phyloP scores from a whole-genome alignment of 1,284 basidiomycete genomes.

The Phellopilus nigrolimitatus region DNA sequence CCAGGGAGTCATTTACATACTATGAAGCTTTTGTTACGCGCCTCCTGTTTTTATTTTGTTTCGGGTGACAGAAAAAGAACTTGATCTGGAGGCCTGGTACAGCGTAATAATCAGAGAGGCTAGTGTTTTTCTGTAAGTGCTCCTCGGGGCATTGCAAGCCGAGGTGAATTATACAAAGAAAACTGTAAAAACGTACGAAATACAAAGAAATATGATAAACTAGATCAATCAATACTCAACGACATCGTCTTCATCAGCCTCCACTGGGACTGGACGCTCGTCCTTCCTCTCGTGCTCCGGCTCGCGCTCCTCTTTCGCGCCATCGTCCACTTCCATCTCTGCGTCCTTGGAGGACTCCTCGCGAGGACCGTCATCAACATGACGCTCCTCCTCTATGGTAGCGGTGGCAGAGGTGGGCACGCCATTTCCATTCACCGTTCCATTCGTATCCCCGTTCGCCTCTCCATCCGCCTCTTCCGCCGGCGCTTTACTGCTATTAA shows the following conservation, averaged over 20 bases:
- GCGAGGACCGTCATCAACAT: not conserved
- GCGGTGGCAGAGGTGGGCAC: not conserved
- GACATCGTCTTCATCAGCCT: slow-evolving; percentile 50
- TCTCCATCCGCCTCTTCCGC: slow-evolving; percentile 25
- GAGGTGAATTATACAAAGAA: slow-evolving; percentile 1
- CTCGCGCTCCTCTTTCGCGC: slow-evolving; percentile 33
- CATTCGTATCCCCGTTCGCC: not conserved
- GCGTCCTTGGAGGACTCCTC: slow-evolving; percentile 1
- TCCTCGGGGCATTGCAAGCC: no score
- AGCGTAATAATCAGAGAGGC: no score
- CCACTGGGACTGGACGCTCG: slow-evolving; percentile 26
- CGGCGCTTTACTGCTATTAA: slow-evolving; percentile 22
- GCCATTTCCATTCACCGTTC: no score
- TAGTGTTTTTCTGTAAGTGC: no score
- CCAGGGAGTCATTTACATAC: no score
- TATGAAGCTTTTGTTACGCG: no score
- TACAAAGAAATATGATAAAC: slow-evolving; percentile 11
- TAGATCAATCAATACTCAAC: slow-evolving; percentile 47
- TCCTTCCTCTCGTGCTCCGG: slow-evolving; percentile 43
- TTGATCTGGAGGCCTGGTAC: no score
- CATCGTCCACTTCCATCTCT: slow-evolving; percentile 41
- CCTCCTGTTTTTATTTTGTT: no score
- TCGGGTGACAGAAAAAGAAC: no score
- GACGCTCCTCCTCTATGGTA: not conserved
- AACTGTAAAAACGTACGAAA: slow-evolving; percentile 7